Conservation (phyloP, 352 stramenopile genomes). For the Globisporangium emineosum region DNA sequence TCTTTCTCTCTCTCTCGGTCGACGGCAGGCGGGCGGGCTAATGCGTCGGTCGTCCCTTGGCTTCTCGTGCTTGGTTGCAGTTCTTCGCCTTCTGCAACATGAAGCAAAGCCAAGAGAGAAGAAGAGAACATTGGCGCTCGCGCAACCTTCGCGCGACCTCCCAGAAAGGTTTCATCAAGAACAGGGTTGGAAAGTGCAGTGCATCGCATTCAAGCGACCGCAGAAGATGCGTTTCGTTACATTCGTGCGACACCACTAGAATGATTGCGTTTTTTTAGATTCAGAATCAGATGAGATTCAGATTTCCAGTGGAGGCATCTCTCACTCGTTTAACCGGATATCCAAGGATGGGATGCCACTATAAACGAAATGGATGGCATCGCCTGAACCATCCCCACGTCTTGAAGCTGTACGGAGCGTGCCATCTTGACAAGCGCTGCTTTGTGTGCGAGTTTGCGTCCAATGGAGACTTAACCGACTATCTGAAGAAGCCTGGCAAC, state of each 20-base stretch:
- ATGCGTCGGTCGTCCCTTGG: conserved; percentile 1
- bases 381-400: too few species aligned
- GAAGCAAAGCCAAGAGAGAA: neutral
- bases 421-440: too few species aligned
- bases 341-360: too few species aligned
- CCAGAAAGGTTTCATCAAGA: neutral
- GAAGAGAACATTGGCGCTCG: conserved; percentile 2
- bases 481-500: too few species aligned
- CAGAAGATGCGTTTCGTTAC: neutral
- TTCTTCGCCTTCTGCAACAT: conserved; percentile 6
- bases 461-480: too few species aligned
- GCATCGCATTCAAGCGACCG: neutral
- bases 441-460: too few species aligned
- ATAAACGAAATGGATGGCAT: too few species aligned
- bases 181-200: neutral
- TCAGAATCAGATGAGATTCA: neutral
- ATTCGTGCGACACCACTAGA: neutral
- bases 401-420: too few species aligned
- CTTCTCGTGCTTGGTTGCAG: neutral
- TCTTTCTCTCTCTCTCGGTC: neutral
- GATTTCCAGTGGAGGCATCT: neutral
- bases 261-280: neutral
- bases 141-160: conserved; percentile 7
- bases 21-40: neutral
- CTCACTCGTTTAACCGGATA: too few species aligned